These are phyloP conservation scores for Sisymbrium irio DNA, from an alignment of 345 rosid species.

Conservation along the genomic window DNA sequence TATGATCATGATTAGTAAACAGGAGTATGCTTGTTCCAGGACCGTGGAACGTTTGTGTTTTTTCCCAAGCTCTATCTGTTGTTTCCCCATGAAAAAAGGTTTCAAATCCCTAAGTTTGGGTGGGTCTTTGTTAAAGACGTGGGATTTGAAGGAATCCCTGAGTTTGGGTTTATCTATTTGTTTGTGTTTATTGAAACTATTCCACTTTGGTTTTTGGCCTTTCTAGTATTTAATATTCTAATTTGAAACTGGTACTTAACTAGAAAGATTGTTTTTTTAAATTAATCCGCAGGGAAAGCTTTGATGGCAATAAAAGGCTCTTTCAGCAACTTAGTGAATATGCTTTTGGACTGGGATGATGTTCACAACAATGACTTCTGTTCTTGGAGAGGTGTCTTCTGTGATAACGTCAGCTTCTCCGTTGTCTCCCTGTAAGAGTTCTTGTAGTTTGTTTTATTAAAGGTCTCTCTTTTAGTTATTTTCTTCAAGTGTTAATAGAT, in stretches of 20 bases:
- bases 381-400: constrained; percentile 85
- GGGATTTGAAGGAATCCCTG: not conserved
- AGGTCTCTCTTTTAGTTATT: not conserved
- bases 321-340: constrained; percentile 65
- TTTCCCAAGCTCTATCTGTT: not conserved
- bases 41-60: not conserved
- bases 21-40: not conserved
- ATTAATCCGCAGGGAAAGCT: constrained; percentile 51
- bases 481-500: not conserved
- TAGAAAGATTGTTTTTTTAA: not conserved
- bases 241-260: not conserved
- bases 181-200: not conserved
- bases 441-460: not conserved
- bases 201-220: not conserved
- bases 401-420: constrained; percentile 57
- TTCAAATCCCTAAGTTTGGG: not conserved
- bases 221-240: not conserved
- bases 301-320: constrained; percentile 72
- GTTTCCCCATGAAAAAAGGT: not conserved
- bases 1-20: constrained; percentile 1
- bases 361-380: constrained; percentile 60
- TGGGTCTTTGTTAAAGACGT: not conserved
- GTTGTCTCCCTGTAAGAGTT: constrained; percentile 69
- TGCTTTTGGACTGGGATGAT: constrained; percentile 83
- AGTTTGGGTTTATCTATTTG: not conserved